Evolutionary conservation across 768 basidiomycete genomes (phyloP).

Genomic region (Trametes meyenii): DNA sequence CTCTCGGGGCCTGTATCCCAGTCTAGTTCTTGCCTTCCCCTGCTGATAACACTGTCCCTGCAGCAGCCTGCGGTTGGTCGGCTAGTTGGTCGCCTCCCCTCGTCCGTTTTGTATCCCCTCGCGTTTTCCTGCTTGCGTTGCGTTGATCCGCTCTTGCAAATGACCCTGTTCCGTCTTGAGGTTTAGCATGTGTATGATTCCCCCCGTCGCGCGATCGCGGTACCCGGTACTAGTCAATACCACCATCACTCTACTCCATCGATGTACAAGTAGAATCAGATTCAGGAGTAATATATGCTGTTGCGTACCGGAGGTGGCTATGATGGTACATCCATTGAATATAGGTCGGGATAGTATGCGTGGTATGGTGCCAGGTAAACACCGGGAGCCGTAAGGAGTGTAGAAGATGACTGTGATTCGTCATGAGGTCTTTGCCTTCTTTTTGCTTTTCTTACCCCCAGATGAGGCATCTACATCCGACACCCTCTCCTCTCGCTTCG

Average conservation of each 20-base stretch:
- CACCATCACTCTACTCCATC: slow-evolving; percentile 11
- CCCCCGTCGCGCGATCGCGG: not conserved
- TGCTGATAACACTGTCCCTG: slow-evolving; percentile 1
- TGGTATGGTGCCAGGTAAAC: too few species aligned
- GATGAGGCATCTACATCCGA: not conserved
- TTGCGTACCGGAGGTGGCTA: not conserved
- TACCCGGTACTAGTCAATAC: slow-evolving; percentile 10
- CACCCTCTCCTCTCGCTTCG: not conserved
- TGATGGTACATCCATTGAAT: not conserved
- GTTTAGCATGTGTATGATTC: slow-evolving; percentile 5
- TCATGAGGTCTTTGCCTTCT: slow-evolving; percentile 11
- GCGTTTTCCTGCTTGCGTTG: slow-evolving; percentile 2
- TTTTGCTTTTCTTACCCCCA: not conserved
- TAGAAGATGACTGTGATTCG: not conserved
- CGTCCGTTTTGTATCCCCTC: not conserved
- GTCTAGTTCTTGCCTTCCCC: not conserved
- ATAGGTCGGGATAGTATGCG: not conserved
- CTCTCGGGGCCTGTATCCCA: not conserved
- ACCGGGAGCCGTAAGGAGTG: not conserved
- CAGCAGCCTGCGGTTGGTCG: not conserved
- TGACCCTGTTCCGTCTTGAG: not conserved
- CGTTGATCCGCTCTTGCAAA: slow-evolving; percentile 8
- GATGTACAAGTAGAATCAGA: slow-evolving; percentile 10
- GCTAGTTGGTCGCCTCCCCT: not conserved
- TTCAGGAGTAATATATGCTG: slow-evolving; percentile 1